Evolutionary conservation across 1,284 basidiomycete genomes (phyloP), one percentile per base, ranked within the genome.

Genomic region (Ganoderma sinense): DNA sequence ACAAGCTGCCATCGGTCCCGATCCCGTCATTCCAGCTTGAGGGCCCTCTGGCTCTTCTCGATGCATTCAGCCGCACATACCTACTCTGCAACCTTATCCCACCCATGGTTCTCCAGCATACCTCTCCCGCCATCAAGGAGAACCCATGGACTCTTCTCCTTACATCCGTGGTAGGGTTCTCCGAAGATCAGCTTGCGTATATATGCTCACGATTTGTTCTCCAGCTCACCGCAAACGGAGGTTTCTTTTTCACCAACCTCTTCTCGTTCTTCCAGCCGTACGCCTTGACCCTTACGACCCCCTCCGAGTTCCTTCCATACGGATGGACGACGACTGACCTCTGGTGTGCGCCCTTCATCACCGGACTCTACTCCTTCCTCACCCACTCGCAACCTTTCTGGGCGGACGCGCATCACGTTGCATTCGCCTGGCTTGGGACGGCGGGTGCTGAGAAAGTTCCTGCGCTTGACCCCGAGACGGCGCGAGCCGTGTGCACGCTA

Each of bases 331-430:
- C 88, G 31, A 85, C 86, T 0, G 92, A 94, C 76, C 78, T 94
- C 39, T 94, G 93, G 93, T 88, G 87, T 81, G 92, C 93, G 41
- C 92, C 89, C 48, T 82, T 88, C 73, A 81, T 88, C 74, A 93
- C 91, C 14, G 92, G 84, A 0, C 78, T 94, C 14, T 93, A 90
- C 75, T 90, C 92, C 65, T 86, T 92, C 71, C 85, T 94, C 68
- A 94, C 93, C 20, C 91, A 94, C 74, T 88, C 90, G 0, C 92
- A 93, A 79, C 91, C 92, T 0, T 92, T 92, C 80, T 94, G 92
- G 90, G 87, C 86, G 0, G 86, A 90, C 36, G 69, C 87, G 40
- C 91, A 93, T 71, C 70, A 77, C 8, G 73, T 88, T 41, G 72
- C 90, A 48, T 76, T 84, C 29, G 80, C 82, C 8, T 74, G 85